Evolutionary conservation across 768 basidiomycete species (phyloP).

Genomic region (Leccinum incarnatum): DNA sequence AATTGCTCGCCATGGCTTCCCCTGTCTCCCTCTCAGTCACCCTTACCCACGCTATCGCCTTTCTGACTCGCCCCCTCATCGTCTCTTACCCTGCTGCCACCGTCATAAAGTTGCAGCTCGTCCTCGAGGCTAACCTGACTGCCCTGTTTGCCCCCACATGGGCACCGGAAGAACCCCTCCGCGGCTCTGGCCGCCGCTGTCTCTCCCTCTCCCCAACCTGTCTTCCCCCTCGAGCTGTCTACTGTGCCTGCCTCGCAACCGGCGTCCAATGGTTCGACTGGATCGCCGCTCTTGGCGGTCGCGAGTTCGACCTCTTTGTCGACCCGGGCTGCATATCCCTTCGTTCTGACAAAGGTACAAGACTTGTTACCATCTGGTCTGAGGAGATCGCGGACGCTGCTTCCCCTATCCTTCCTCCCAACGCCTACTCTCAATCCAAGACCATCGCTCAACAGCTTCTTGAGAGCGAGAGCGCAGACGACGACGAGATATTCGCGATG

Average conservation of each 20-base stretch:
- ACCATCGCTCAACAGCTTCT: constrained; percentile 74
- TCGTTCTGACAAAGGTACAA: constrained; percentile 48
- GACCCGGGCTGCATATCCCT: constrained; percentile 78
- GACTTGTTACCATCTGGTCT: constrained; percentile 66
- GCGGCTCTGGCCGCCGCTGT: constrained; percentile 70
- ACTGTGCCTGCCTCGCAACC: constrained; percentile 65
- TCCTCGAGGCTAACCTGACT: constrained; percentile 72
- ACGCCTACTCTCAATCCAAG: constrained; percentile 37
- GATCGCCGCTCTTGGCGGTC: constrained; percentile 65
- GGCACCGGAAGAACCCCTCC: constrained; percentile 60
- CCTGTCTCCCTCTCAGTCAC: constrained; percentile 57
- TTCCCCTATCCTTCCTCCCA: constrained; percentile 19
- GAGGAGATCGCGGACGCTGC: constrained; percentile 41
- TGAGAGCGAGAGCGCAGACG: constrained; percentile 68
- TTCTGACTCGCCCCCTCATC: constrained; percentile 66
- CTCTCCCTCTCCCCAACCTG: constrained; percentile 67
- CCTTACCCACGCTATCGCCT: constrained; percentile 71
- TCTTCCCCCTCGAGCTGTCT: constrained; percentile 68
- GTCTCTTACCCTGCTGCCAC: constrained; percentile 55
- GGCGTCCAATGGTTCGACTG: constrained; percentile 81
- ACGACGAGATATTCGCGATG: constrained; percentile 70
- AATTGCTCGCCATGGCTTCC: constrained; percentile 25
- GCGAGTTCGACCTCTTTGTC: constrained; percentile 76
- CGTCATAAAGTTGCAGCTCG: constrained; percentile 65
- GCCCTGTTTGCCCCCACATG: constrained; percentile 67